Evolutionary conservation across 1,284 basidiomycete genomes (phyloP), one percentile per base, ranked within the genome.

Genomic region (Tausonia pullulans): DNA sequence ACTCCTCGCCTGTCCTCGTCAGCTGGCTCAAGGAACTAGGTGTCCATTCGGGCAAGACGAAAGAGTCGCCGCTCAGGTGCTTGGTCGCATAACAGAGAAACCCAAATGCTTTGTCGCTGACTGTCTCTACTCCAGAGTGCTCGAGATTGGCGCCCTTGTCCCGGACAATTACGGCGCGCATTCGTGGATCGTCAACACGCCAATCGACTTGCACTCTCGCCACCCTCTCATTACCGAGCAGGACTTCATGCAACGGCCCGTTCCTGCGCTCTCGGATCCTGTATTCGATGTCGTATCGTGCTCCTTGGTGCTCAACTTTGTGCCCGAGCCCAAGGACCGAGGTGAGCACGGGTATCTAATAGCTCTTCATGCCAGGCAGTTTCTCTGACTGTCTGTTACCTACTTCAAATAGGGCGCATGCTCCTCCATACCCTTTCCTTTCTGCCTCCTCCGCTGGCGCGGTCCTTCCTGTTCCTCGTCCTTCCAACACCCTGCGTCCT

Each of bases 241-340:
- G 73, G 88, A 94, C 72, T 93, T 93, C 70, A 74, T 93, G 57
- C 72, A 80, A 3, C 68, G 76, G 13, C 73, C 74, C 3, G 41
- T 73, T 0, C 75, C 76, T 0, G 74, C 48, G 3, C 62, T 58
- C 14, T 62, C 80, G 64, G 77, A 85, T 69, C 77, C 74, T 63
- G 79, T 78, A 69, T 93, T 89, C 84, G 86, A 90, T 70, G 70
- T 85, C 27, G 81, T 93, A 66, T 90, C 88, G 72, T 81, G 91
- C 44, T 91, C 88, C 71, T 77, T 94, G 44, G 90, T 94, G 4
- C 74, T 94, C 3, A 94, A 94, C 71, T 94, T 92, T 72, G 88
- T 90, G 0, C 85, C 87, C n/a, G 81, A 84, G 45, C 78, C 86
- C 0, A 77, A 77, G 61, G 84, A 89, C 63, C 77, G 90, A 83